These are phyloP conservation scores for Aspergillus ruber DNA, from an alignment of 2,329 filamentous ascomycete species.

Conservation along the genomic window DNA sequence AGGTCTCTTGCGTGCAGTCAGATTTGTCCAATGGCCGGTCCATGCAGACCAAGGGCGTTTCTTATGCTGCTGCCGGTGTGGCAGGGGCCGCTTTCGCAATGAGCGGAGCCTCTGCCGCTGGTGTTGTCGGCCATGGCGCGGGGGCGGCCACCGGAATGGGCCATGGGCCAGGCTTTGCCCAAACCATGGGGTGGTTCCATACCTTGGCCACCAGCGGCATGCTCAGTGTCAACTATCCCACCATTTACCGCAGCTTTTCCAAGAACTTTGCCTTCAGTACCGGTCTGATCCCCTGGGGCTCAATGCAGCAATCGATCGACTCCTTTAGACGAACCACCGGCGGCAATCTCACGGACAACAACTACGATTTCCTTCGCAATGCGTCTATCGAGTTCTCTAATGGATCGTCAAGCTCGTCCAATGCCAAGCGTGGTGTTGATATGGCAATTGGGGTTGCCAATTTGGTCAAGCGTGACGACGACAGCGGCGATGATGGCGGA, in stretches of 20 bases:
- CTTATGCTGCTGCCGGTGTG: conserved; percentile 76
- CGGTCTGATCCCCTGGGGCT: conserved; percentile 74
- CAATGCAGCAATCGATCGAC: conserved; percentile 76
- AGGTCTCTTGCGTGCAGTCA: conserved; percentile 77
- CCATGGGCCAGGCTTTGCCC: conserved; percentile 70
- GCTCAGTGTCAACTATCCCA: conserved; percentile 82
- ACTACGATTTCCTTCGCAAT: conserved; percentile 66
- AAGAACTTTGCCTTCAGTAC: conserved; percentile 93
- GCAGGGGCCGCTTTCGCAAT: conserved; percentile 75
- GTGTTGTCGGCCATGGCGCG: conserved; percentile 54
- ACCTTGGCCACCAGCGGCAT: conserved; percentile 93
- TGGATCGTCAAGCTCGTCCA: conserved; percentile 44
- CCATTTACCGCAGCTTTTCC: conserved; percentile 79
- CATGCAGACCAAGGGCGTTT: conserved; percentile 64
- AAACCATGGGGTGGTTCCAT: conserved; percentile 87
- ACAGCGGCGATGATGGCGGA: conserved; percentile 29
- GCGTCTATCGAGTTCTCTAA: conserved; percentile 67
- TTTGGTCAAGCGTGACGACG: conserved; percentile 49
- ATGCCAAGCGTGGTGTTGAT: conserved; percentile 52
- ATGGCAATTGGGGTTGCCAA: conserved; percentile 36
- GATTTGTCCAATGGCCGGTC: conserved; percentile 83
- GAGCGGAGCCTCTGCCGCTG: conserved; percentile 64
- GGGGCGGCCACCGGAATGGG: conserved; percentile 46
- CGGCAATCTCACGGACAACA: conserved; percentile 78
- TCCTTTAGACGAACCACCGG: conserved; percentile 72